Percentiles rank a stretch among this genome's conserved stretches.
phyloP scores from a whole-genome alignment of 1,284 basidiomycete genomes.

The Ceratobasidium sp. region DNA sequence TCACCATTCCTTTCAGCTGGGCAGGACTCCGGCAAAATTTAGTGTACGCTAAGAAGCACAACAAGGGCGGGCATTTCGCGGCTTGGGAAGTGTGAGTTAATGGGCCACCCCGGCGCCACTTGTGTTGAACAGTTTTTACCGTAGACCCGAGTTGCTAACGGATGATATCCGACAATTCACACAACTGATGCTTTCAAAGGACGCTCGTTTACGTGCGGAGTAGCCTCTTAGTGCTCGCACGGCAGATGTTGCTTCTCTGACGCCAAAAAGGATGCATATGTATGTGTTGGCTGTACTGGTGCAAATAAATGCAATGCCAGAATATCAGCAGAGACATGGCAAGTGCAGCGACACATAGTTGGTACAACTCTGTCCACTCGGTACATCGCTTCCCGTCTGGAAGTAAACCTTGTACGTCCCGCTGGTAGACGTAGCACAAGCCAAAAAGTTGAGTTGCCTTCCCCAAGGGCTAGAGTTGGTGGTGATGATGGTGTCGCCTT shows the following conservation, averaged over 20 bases:
- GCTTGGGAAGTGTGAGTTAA: constrained; percentile 50
- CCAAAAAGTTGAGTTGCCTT: constrained; percentile 68
- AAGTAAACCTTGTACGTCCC: constrained; percentile 65
- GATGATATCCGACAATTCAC: constrained; percentile 49
- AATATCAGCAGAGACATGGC: constrained; percentile 66
- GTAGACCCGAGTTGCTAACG: constrained; percentile 47
- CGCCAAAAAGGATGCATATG: not conserved
- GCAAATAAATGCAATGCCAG: not conserved
- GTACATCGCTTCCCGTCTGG: constrained; percentile 67
- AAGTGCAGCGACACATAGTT: constrained; percentile 65
- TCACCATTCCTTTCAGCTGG: constrained; percentile 35
- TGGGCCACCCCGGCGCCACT: not conserved
- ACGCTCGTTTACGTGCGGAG: constrained; percentile 4
- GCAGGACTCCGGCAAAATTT: constrained; percentile 49
- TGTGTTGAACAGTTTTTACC: not conserved
- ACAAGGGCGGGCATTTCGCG: constrained; percentile 50
- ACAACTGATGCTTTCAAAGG: constrained; percentile 33
- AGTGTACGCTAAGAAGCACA: constrained; percentile 47
- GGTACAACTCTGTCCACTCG: constrained; percentile 62
- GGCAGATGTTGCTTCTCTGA: not conserved
- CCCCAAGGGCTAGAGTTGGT: constrained; percentile 56
- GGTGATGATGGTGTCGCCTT: constrained; percentile 70
- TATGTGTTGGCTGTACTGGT: not conserved
- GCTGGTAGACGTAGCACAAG: constrained; percentile 63
- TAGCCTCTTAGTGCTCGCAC: not conserved